phyloP scores from a whole-genome alignment of 1,139 yeast species.

The Protomyces inouyei region DNA sequence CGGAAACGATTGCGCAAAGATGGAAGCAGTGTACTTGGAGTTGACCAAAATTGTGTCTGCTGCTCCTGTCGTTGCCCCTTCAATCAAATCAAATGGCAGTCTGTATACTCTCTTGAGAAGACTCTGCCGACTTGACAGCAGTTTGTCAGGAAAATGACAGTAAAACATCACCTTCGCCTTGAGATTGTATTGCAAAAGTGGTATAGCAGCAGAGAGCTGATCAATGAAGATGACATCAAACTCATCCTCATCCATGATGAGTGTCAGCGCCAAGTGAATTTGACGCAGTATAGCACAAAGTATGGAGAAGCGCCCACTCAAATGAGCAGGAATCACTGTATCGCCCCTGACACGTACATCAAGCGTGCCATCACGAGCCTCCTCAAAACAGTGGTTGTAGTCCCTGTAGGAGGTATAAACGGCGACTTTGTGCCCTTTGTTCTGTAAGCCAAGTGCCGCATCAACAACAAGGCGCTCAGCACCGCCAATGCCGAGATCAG shows the following conservation, averaged over 20 bases:
- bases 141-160: constrained; percentile 94
- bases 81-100: constrained; percentile 72
- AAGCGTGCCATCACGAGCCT: constrained; percentile 54
- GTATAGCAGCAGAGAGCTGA: constrained; percentile 81
- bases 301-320: constrained; percentile 65
- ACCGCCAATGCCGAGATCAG: constrained; percentile 95
- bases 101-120: constrained; percentile 62
- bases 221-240: constrained; percentile 79
- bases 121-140: constrained; percentile 56
- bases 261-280: constrained; percentile 52
- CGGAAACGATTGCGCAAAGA: constrained; percentile 62
- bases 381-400: constrained; percentile 80
- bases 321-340: constrained; percentile 57
- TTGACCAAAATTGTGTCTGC: constrained; percentile 83
- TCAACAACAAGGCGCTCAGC: constrained; percentile 95
- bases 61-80: constrained; percentile 69
- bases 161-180: constrained; percentile 62
- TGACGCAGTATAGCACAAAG: constrained; percentile 82
- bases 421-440: constrained; percentile 58
- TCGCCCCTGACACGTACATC: constrained; percentile 75
- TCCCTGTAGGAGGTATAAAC: constrained; percentile 91
- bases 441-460: constrained; percentile 83
- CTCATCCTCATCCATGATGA: constrained; percentile 46
- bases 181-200: constrained; percentile 51
- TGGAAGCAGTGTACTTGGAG: constrained; percentile 69